phyloP scores from a whole-genome alignment of 331 rosid genomes.

The Quercus tomentella region DNA sequence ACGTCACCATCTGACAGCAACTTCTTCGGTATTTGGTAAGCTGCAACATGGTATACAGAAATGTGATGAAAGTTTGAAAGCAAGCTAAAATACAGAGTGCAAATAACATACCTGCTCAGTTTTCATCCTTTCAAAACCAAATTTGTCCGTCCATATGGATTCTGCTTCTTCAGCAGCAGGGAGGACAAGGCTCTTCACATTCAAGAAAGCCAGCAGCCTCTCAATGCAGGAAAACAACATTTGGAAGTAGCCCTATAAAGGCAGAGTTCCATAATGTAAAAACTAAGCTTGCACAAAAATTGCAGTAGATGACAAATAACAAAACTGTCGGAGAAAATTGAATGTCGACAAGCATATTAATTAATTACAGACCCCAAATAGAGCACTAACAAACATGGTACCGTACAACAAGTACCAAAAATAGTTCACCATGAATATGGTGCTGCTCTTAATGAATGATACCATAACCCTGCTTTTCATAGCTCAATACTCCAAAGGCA shows the following conservation, averaged over 20 bases:
- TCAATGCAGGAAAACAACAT: slow-evolving; percentile 78
- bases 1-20: slow-evolving; percentile 77
- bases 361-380: not conserved
- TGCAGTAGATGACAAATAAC: not conserved
- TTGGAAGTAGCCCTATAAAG: slow-evolving; percentile 88
- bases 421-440: not conserved
- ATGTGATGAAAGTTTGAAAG: not conserved
- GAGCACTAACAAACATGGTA: not conserved
- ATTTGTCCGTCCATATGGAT: slow-evolving; percentile 87
- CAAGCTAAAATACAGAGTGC: not conserved
- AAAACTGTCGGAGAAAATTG: not conserved
- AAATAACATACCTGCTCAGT: slow-evolving; percentile 64
- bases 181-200: slow-evolving; percentile 74
- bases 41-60: slow-evolving; percentile 35
- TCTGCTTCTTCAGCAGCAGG: slow-evolving; percentile 98
- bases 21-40: slow-evolving; percentile 66
- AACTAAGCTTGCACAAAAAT: not conserved
- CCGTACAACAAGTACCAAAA: not conserved
- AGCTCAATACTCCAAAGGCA: not conserved
- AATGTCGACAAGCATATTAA: not conserved
- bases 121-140: slow-evolving; percentile 69
- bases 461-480: not conserved
- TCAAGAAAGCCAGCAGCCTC: slow-evolving; percentile 72
- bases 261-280: not conserved
- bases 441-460: not conserved